Evolutionary conservation across 2,329 filamentous ascomycete genomes (phyloP).

Genomic region (Myriangium duriaei): DNA sequence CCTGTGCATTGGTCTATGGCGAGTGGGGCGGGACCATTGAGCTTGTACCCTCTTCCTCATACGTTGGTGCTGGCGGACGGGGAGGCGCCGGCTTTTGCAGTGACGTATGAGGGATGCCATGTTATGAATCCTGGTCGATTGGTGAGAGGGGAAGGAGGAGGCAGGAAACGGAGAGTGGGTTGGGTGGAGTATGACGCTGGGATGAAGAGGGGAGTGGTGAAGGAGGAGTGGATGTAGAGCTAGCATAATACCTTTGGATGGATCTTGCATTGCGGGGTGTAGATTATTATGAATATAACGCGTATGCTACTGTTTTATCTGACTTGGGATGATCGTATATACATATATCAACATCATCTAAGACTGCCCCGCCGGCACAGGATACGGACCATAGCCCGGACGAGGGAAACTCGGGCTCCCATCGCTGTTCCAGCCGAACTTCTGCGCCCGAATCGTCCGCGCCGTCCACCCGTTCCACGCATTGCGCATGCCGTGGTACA

Average conservation of each 20-base stretch:
- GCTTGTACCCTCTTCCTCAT: conserved; percentile 80
- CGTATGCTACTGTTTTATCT: neutral
- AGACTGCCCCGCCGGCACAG: conserved; percentile 24
- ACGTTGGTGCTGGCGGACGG: conserved; percentile 72
- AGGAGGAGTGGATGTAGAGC: conserved; percentile 39
- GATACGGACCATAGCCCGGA: conserved; percentile 38
- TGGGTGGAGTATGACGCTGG: conserved; percentile 83
- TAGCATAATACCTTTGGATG: neutral
- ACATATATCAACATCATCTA: neutral
- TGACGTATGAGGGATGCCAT: conserved; percentile 91
- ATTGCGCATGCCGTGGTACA: conserved; percentile 41
- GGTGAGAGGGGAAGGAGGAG: conserved; percentile 47
- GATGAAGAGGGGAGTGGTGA: conserved; percentile 45
- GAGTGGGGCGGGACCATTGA: conserved; percentile 45
- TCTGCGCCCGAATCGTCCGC: conserved; percentile 37
- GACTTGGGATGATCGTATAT: neutral
- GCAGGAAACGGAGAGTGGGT: conserved; percentile 48
- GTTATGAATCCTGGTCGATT: conserved; percentile 85
- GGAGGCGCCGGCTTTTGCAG: conserved; percentile 66
- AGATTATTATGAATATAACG: neutral
- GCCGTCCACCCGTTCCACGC: conserved; percentile 36
- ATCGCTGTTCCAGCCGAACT: conserved; percentile 36
- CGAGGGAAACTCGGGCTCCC: conserved; percentile 36
- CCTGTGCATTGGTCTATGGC: conserved; percentile 88
- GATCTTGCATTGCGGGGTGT: neutral